Evolutionary conservation across 2,329 filamentous ascomycete genomes (phyloP), one percentile per base, ranked within the genome.

Genomic region (Fusarium brevicatenulatum): DNA sequence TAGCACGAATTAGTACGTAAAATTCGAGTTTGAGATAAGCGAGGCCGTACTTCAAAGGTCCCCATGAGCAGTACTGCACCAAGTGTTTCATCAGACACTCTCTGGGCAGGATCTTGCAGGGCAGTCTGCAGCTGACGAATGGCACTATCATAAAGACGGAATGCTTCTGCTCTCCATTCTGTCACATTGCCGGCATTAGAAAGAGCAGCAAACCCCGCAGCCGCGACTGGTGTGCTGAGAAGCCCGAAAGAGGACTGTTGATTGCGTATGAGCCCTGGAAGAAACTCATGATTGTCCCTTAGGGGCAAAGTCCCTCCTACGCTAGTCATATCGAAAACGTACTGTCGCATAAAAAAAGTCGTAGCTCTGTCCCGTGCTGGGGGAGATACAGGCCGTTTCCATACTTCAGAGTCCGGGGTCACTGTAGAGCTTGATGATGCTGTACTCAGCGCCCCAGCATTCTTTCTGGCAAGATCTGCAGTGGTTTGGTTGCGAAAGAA

Each of bases 51-150:
- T 37, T 74, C 74, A 32, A 76, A 76, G 1, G 70, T 73, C 3
- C 74, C 74, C 74, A 76, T 76, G 1, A 76, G 43, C 34, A 76
- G 47, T 12, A 76, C 64, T 23, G 74, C 72, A 1, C 69, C 74
- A 1, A 76, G 52, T 0, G 72, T 76, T 21, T 73, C 60, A 59
- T 76, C 74, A 5, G 74, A 70, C 36, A 66, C 50, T 25, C 63
- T 58, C 23, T 55, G 36, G 0, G 54, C 37, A 5, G 72, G 64
- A 25, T 76, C 72, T 12, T 67, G 44, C 1, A 76, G 63, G 7
- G 68, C 70, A 10, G 5, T 32, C 12, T 49, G 72, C 2, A 76
- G 19, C 16, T 65, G 64, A 5, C 57, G 52, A 42, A 76, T 66
- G 3, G 74, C 62, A 12, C 44, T 70, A n/a, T 71, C 58, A 5